These are phyloP conservation scores for Hibiscus trionum DNA, from an alignment of 345 rosid genomes.

Conservation along the genomic window DNA sequence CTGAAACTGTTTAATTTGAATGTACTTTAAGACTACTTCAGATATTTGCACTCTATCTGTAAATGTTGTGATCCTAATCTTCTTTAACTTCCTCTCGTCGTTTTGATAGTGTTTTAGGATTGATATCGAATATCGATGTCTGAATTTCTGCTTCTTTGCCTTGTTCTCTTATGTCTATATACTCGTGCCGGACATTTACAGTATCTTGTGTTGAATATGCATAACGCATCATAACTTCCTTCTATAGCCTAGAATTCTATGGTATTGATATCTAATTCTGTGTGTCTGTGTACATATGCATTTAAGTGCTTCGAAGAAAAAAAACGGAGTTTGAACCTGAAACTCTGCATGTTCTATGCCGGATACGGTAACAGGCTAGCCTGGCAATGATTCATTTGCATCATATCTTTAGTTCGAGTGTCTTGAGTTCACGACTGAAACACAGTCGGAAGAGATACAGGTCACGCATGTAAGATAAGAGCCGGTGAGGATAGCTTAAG, in stretches of 20 bases:
- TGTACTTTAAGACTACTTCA: neutral
- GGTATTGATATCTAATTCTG: neutral
- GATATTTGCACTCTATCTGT: neutral
- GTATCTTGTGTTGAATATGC: neutral
- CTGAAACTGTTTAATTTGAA: neutral
- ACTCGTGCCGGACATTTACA: neutral
- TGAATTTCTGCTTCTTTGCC: too few species aligned
- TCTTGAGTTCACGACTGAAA: neutral
- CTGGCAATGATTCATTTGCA: neutral
- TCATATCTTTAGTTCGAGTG: neutral
- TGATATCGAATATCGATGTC: neutral
- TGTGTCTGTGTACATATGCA: neutral
- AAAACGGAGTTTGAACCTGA: neutral
- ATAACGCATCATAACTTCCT: neutral
- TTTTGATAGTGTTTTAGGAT: neutral
- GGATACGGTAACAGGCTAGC: neutral
- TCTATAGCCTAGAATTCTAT: neutral
- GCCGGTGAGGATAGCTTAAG: conserved; percentile 28
- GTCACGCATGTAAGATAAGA: conserved; percentile 29
- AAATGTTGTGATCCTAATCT: neutral
- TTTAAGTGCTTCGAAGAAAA: neutral
- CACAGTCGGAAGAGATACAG: conserved; percentile 21
- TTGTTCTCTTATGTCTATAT: too few species aligned
- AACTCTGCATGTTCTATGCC: neutral
- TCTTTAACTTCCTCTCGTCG: neutral